A percentile compares a stretch with the other conserved stretches of the same genome.
These are phyloP conservation scores for Oryza nivara DNA, from an alignment of 176 grass and related monocot species.

Conservation along the genomic window DNA sequence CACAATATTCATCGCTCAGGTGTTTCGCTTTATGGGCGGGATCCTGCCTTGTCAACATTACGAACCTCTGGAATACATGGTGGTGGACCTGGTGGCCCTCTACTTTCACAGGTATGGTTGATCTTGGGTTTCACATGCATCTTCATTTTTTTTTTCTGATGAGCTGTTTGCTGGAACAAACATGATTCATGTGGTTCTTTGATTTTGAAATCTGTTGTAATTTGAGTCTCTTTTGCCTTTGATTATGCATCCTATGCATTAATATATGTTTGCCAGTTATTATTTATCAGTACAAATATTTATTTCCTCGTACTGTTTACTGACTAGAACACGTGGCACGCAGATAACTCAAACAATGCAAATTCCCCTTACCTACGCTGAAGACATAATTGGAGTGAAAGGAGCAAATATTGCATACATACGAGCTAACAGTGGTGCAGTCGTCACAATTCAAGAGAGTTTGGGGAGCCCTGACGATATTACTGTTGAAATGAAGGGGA, in stretches of 20 bases:
- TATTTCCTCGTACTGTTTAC: conserved; percentile 27
- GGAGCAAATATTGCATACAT: conserved; percentile 96
- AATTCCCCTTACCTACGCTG: conserved; percentile 94
- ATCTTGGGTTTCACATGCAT: conserved; percentile 28
- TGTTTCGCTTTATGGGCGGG: conserved; percentile 81
- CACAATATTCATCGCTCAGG: conserved; percentile 67
- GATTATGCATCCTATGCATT: conserved; percentile 20
- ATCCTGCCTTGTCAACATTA: conserved; percentile 78
- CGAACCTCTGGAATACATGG: conserved; percentile 64
- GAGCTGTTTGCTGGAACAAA: conserved; percentile 20
- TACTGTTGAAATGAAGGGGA: conserved; percentile 98
- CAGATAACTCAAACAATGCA: conserved; percentile 99
- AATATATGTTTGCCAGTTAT: not conserved
- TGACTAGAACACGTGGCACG: conserved; percentile 37
- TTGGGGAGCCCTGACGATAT: conserved; percentile 83
- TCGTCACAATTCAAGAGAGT: conserved; percentile 90
- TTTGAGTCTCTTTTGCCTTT: conserved; percentile 17
- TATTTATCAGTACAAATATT: not conserved
- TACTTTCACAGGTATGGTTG: conserved; percentile 74
- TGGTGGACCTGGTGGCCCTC: conserved; percentile 58
- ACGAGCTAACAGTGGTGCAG: conserved; percentile 77
- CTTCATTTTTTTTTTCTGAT: conserved; percentile 14
- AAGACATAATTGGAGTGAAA: conserved; percentile 94
- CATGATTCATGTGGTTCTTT: not conserved
- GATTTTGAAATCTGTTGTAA: not conserved